phyloP scores from a whole-genome alignment of 2,329 filamentous ascomycete species.

The Pseudogymnoascus sp. region DNA sequence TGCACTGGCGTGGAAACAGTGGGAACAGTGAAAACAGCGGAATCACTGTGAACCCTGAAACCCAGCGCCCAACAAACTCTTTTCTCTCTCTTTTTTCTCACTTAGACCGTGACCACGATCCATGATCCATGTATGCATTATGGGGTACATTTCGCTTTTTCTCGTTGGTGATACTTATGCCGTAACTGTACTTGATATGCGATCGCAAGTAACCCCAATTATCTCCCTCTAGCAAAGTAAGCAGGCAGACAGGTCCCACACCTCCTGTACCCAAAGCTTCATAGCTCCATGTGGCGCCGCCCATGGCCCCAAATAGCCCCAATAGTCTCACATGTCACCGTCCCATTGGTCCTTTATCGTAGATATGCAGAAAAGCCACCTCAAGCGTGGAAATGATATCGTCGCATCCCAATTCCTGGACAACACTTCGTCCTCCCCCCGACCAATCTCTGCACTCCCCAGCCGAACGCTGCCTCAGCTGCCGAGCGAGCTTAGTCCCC shows the following conservation, averaged over 20 bases:
- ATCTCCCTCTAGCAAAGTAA: neutral
- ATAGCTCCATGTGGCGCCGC: neutral
- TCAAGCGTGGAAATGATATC: conserved; percentile 1
- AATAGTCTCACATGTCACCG: neutral
- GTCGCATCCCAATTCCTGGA: conserved; percentile 1
- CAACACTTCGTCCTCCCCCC: neutral
- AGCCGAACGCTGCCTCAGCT: conserved; percentile 6
- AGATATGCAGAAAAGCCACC: neutral
- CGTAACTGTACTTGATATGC: neutral
- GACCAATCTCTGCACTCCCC: neutral
- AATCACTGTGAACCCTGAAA: neutral
- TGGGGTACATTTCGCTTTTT: neutral
- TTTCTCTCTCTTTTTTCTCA: neutral
- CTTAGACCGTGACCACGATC: neutral
- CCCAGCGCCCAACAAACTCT: neutral
- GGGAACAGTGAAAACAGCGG: neutral
- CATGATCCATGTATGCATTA: neutral
- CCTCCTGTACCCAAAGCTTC: neutral
- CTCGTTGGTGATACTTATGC: neutral
- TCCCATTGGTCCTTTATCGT: neutral
- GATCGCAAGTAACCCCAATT: neutral
- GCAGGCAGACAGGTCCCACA: conserved; percentile 1
- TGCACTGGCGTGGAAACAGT: neutral
- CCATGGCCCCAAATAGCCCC: neutral
- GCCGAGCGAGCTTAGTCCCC: neutral